Evolutionary conservation across 2,329 filamentous ascomycete species (phyloP).

Genomic region (Alternaria ethzedia): DNA sequence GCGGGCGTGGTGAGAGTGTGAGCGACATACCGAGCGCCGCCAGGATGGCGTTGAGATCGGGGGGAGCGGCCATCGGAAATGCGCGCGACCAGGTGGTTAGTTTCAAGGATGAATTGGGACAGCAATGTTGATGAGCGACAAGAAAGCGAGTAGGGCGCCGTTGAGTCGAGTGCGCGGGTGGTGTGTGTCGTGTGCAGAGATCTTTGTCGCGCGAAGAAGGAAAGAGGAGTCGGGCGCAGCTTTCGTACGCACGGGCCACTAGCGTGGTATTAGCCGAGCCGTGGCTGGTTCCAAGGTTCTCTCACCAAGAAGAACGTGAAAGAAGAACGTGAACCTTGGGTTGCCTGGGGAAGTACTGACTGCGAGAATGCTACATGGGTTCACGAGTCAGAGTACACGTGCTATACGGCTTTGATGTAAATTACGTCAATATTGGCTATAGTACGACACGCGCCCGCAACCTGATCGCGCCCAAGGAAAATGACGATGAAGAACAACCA

Average conservation of each 20-base stretch:
- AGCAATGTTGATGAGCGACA: neutral
- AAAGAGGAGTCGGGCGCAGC: slow-evolving; percentile 19
- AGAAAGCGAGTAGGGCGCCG: neutral
- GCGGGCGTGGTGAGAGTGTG: neutral
- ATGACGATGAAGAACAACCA: neutral
- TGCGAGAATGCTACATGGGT: too few relatives aligned
- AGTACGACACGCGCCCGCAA: neutral
- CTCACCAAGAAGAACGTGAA: neutral
- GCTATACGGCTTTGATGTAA: neutral
- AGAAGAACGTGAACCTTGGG: too few relatives aligned
- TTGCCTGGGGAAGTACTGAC: too few relatives aligned
- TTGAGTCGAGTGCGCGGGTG: slow-evolving; percentile 13
- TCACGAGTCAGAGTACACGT: neutral
- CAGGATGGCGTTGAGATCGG: slow-evolving; percentile 49
- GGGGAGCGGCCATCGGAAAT: slow-evolving; percentile 42
- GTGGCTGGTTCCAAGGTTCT: neutral
- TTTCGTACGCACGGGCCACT: slow-evolving; percentile 6
- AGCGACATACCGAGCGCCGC: slow-evolving; percentile 45
- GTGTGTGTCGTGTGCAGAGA: slow-evolving; percentile 19
- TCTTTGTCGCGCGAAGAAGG: slow-evolving; percentile 19
- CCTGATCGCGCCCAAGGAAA: neutral
- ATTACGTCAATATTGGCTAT: neutral
- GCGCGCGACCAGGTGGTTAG: slow-evolving; percentile 8
- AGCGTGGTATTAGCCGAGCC: slow-evolving; percentile 12
- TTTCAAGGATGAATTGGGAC: slow-evolving; percentile 1